Percentiles rank a stretch among this genome's conserved stretches.
Evolutionary conservation across 1,284 basidiomycete genomes (phyloP).

Genomic region (Sporisorium graminicola): DNA sequence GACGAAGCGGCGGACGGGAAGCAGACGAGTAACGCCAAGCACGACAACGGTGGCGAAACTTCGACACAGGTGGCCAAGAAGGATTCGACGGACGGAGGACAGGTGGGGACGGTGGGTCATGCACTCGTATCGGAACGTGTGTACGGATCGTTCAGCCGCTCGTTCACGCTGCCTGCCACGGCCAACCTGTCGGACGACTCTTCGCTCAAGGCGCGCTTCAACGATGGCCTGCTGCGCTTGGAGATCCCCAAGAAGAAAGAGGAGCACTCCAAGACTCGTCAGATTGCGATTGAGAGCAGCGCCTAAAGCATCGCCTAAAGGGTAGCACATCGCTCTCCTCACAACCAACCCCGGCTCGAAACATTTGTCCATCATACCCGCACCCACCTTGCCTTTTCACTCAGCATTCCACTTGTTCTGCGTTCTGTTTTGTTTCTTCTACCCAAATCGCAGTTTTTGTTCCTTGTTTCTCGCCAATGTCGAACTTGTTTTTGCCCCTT

Average conservation of each 20-base stretch:
- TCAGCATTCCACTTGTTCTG: too few species aligned
- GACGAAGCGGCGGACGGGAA: neutral
- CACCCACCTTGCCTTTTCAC: too few species aligned
- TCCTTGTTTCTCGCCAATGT: too few species aligned
- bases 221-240: constrained; percentile 55
- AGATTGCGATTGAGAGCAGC: constrained; percentile 42
- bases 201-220: constrained; percentile 54
- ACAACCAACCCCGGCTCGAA: too few species aligned
- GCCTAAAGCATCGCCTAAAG: too few species aligned
- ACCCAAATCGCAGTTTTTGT: too few species aligned
- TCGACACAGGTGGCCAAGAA: constrained; percentile 45
- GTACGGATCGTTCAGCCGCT: constrained; percentile 55
- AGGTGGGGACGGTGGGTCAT: constrained; percentile 29
- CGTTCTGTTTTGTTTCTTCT: too few species aligned
- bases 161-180: constrained; percentile 50
- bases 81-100: constrained; percentile 20
- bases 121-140: constrained; percentile 54
- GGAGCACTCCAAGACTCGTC: constrained; percentile 52
- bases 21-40: neutral
- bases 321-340: too few species aligned
- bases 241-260: constrained; percentile 56
- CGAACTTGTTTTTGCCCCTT: too few species aligned
- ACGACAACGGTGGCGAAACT: neutral
- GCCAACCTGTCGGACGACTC: constrained; percentile 45
- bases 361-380: too few species aligned